Evolutionary conservation across 768 basidiomycete genomes (phyloP), one percentile per base, ranked within the genome.

Genomic region (Rhizopogon salebrosus): DNA sequence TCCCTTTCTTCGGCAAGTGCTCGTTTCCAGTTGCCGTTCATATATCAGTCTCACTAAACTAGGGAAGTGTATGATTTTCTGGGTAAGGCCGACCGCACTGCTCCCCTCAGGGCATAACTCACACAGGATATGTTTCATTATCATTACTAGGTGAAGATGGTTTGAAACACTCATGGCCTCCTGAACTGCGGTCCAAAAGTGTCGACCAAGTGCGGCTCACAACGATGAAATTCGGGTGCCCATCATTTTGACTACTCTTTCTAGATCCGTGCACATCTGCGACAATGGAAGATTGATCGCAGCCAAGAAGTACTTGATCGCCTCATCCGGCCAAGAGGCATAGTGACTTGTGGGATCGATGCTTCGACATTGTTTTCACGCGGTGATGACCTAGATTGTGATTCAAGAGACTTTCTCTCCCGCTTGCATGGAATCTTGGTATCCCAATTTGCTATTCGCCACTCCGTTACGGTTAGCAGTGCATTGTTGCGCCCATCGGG

Each of bases 21-120:
- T 46, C 6, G 31, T 39, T 41, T 41, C 29, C 22, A 42, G 11
- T 18, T 34, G 24, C 40, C 36, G 16, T 54, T 63, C 54, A 59
- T 41, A 37, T 13, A 16, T 50, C 42, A 18, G 31, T 38, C 39
- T 56, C 54, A 56, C 60, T 24, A 58, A 49, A 41, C 31, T 57
- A 85, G 89, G 20, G 83, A 82, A 48, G 81, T 91, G 6, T 92
- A 93, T 67, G 89, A 92, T 63, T 67, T 77, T 29, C 73, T 90
- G 61, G 91, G 89, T 75, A 64, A 68, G 69, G 35, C 29, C 45
- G 16, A 40, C 46, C 51, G 41, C 58, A 46, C 36, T 45, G 31
- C 24, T 41, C 39, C 52, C 53, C 42, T 53, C 51, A 48, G 5
- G 45, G 31, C 31, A 34, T 16, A 20, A 22, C 34, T 46, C 29